A percentile compares a stretch with the other conserved stretches of the same genome.
Conservation (phyloP, 306 rosid species). For the Acacia confusa region DNA sequence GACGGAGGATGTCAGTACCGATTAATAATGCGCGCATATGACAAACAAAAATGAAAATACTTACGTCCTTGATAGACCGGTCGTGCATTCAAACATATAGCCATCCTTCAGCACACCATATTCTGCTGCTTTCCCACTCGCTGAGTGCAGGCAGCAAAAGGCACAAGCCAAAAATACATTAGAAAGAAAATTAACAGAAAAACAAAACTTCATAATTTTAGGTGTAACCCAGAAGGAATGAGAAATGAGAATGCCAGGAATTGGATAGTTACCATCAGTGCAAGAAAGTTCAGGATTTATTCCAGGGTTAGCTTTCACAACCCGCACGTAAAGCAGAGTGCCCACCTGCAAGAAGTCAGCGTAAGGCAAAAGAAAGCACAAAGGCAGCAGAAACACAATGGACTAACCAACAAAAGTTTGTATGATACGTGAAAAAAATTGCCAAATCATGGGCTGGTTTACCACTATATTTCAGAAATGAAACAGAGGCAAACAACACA, state of each 20-base stretch:
- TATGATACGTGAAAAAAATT: background rate
- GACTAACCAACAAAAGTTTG: conserved; percentile 1
- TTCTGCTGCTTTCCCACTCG: conserved; percentile 78
- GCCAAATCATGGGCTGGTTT: conserved; percentile 17
- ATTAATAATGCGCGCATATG: conserved; percentile 18
- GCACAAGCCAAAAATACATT: background rate
- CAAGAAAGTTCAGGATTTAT: conserved; percentile 94
- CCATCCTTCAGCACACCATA: conserved; percentile 85
- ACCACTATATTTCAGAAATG: conserved; percentile 8
- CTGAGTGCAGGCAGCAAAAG: conserved; percentile 40
- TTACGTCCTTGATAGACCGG: conserved; percentile 85
- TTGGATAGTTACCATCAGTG: conserved; percentile 68
- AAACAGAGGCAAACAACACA: background rate
- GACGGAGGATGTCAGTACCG: conserved; percentile 20
- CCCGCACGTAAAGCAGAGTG: conserved; percentile 70
- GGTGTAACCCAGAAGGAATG: background rate
- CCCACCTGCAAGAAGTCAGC: conserved; percentile 58
- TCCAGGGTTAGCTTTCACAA: conserved; percentile 82
- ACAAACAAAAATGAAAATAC: conserved; percentile 18
- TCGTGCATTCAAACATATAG: conserved; percentile 78
- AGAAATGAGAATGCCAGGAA: background rate
- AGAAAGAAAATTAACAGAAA: background rate
- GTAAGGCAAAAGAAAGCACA: conserved; percentile 26
- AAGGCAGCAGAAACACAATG: background rate
- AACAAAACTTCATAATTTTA: background rate